These are phyloP conservation scores for Citrus cavaleriei DNA, from an alignment of 345 rosid genomes.

Conservation along the genomic window DNA sequence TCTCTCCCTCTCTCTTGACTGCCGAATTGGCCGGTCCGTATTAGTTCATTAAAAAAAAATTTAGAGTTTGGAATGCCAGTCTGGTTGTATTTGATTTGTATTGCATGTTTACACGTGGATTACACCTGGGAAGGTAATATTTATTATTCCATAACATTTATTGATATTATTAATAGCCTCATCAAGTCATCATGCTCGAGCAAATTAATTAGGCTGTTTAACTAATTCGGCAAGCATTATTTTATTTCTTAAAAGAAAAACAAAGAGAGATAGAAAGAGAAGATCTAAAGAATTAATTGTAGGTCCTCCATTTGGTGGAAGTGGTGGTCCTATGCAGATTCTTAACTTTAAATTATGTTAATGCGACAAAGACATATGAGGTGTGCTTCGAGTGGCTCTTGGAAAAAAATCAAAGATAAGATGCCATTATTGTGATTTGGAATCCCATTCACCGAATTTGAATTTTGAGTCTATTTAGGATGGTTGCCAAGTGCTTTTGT, in stretches of 20 bases:
- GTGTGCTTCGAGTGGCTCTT: not conserved
- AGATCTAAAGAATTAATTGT: not conserved
- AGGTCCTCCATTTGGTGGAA: not conserved
- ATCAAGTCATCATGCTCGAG: not conserved
- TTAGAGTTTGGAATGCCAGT: not conserved
- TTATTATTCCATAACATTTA: not conserved
- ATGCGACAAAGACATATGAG: constrained; percentile 1
- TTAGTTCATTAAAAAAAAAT: not conserved
- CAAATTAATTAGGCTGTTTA: not conserved
- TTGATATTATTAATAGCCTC: not conserved
- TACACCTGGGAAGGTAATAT: not conserved
- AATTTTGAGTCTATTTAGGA: not conserved
- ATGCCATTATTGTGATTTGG: not conserved
- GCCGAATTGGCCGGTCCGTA: not conserved
- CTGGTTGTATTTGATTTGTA: not conserved
- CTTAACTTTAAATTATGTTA: not conserved
- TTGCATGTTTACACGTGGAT: not conserved
- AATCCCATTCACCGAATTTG: not conserved
- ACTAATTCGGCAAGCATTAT: not conserved
- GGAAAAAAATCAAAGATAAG: not conserved
- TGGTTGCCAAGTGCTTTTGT: not conserved
- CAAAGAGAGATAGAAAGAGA: not conserved
- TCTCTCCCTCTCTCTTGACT: not conserved
- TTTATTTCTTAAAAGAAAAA: not conserved
- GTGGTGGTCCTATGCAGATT: not conserved